Percentiles rank a stretch among this genome's conserved stretches.
Evolutionary conservation across 495 filamentous ascomycete species (phyloP).

Genomic region (Aspergillus mulundensis): DNA sequence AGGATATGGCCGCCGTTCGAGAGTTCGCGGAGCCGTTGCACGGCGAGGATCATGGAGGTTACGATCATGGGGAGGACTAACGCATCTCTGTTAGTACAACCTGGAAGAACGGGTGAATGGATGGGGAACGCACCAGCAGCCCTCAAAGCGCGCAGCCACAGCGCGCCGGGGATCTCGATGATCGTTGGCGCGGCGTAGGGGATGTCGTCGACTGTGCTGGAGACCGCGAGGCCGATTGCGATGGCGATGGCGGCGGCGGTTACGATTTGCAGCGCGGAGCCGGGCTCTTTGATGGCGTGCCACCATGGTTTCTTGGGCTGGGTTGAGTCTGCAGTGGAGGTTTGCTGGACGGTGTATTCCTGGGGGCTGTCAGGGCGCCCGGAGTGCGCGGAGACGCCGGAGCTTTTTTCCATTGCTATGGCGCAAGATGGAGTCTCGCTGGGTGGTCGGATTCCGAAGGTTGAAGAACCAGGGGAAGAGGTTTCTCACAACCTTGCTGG

Average conservation of each 20-base stretch:
- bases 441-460: too few relatives aligned
- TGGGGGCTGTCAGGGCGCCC: not conserved
- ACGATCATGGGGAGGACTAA: constrained; percentile 12
- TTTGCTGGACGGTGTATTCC: not conserved
- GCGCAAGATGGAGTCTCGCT: not conserved
- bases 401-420: not conserved
- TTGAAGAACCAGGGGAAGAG: too few relatives aligned
- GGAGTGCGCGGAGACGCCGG: not conserved
- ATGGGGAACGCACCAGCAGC: constrained; percentile 2
- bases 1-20: constrained; percentile 7
- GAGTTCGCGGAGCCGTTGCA: constrained; percentile 9
- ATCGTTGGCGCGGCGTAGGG: constrained; percentile 8
- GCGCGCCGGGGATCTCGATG: constrained; percentile 5
- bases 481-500: too few relatives aligned
- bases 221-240: constrained; percentile 9
- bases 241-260: constrained; percentile 8
- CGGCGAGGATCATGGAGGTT: constrained; percentile 12
- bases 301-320: constrained; percentile 9
- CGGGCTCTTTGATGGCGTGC: constrained; percentile 8
- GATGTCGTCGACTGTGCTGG: constrained; percentile 8
- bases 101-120: not conserved
- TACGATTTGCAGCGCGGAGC: constrained; percentile 11
- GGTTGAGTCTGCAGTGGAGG: not conserved
- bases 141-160: constrained; percentile 10
- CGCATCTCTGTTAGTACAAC: not conserved